A percentile compares a stretch with the other conserved stretches of the same genome.
phyloP scores from a whole-genome alignment of 371 early-diverging fungal genomes.

The Gilbertella persicaria region DNA sequence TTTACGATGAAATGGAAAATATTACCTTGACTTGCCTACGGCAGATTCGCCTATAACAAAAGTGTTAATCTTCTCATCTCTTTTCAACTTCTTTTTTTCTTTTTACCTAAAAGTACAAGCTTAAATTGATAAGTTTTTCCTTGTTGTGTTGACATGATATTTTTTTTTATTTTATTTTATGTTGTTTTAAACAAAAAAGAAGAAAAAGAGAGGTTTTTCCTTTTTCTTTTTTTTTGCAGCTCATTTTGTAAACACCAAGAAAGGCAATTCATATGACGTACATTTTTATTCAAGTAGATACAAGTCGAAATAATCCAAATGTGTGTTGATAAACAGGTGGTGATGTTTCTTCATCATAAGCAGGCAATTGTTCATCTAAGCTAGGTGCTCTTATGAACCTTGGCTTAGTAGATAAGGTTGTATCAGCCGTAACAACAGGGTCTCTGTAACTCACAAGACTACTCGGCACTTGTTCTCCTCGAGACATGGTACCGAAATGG shows the following conservation, averaged over 20 bases:
- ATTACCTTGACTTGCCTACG: conserved; percentile 86
- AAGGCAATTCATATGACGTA: too few species aligned
- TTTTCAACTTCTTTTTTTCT: conserved; percentile 4
- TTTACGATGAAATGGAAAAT: too few species aligned
- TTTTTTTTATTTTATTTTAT: neutral
- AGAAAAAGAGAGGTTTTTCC: neutral
- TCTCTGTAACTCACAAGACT: conserved; percentile 16
- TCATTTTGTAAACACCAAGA: too few species aligned
- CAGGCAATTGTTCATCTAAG: conserved; percentile 20
- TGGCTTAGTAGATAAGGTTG: conserved; percentile 19
- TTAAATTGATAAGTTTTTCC: conserved; percentile 77
- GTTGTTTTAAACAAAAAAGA: neutral
- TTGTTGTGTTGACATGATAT: conserved; percentile 14
- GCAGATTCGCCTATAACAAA: conserved; percentile 77
- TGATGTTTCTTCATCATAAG: conserved; percentile 15
- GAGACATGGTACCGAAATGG: conserved; percentile 18
- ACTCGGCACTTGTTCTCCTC: conserved; percentile 8
- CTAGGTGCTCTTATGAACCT: conserved; percentile 12
- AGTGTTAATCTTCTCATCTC: neutral
- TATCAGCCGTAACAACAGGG: conserved; percentile 6
- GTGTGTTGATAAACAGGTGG: conserved; percentile 5
- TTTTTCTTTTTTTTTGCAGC: too few species aligned
- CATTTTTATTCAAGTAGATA: too few species aligned
- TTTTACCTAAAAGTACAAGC: conserved; percentile 78
- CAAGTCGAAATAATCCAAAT: neutral